A percentile compares a stretch with the other conserved stretches of the same genome.
Evolutionary conservation across 305 asterid genomes (phyloP).

Genomic region (Fraxinus platypoda): DNA sequence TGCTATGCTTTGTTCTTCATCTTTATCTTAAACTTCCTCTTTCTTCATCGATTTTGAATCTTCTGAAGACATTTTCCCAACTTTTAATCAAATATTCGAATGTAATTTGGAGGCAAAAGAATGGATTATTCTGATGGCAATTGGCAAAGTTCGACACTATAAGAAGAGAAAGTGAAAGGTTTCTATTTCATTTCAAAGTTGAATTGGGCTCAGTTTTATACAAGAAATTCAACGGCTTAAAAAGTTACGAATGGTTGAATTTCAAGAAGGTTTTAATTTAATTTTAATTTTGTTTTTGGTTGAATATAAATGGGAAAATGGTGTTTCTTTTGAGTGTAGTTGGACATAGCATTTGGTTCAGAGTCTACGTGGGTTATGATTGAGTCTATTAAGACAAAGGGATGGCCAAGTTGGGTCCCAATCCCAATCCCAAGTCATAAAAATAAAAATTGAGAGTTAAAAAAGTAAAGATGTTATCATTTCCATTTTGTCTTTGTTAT

Average conservation of each 20-base stretch:
- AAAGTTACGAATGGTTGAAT: too few species aligned
- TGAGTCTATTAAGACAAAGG: too few species aligned
- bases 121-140: not conserved
- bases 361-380: constrained; percentile 25
- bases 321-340: constrained; percentile 35
- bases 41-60: constrained; percentile 41
- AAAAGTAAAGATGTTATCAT: constrained; percentile 23
- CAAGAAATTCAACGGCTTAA: too few species aligned
- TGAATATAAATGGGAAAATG: not conserved
- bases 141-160: not conserved
- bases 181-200: not conserved
- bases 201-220: not conserved
- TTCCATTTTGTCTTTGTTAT: not conserved
- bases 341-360: constrained; percentile 49
- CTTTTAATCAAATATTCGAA: not conserved
- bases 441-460: constrained; percentile 22
- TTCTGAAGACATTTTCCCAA: constrained; percentile 38
- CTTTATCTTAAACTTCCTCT: constrained; percentile 31
- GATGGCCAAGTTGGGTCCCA: too few species aligned
- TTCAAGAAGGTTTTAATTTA: not conserved
- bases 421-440: too few species aligned
- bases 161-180: not conserved
- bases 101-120: not conserved
- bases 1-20: constrained; percentile 30
- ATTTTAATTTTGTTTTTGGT: not conserved